Evolutionary conservation across 805 yeast genomes (phyloP), one percentile per base, ranked within the genome.

Genomic region (Sungouiella blattae): DNA sequence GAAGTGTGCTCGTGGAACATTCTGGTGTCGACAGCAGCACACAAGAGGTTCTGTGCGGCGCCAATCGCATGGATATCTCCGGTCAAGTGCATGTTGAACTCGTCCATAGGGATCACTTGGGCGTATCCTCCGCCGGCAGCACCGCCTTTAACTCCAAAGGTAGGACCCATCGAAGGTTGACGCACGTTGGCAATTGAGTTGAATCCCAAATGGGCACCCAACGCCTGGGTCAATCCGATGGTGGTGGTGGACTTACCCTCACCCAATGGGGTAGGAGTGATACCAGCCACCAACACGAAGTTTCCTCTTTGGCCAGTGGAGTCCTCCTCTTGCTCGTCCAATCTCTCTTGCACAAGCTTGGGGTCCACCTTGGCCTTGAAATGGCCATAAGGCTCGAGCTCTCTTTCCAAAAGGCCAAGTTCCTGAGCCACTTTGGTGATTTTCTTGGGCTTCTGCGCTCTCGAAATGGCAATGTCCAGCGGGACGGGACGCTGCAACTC

Each of bases 41-140:
- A 95, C 44, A 91, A 73, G 55, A 91, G 71, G 69, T 91, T 91
- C 50, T 87, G 89, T 23, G 98, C 98, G 40, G 88, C 88, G 33
- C 88, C 80, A 41, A 91, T 88, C 30, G 98, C 98, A 64, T 91
- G 98, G 48, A 91, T 91, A 60, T 91, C 98, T 58, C 98, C 98
- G 33, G 98, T 91, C 48, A 91, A 73, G 60, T 91, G 98, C 86
- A 93, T 78, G 69, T 93, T 91, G 73, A 91, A 91, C 66, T 91
- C 97, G 63, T 91, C 98, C 97, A 91, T 91, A 34, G 98, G 98
- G 51, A 91, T 89, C 30, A 91, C 98, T 67, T 91, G 98, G 2
- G 98, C 77, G 63, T 88, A 91, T 31, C 98, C 98, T 58, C 98
- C 98, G 52, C 98, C 98, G 13, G 98, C 98, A 39, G 98, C 98